Base-by-base conservation (phyloP, 108 stramenopile genomes). In the Schizochytrium sp. region DNA sequence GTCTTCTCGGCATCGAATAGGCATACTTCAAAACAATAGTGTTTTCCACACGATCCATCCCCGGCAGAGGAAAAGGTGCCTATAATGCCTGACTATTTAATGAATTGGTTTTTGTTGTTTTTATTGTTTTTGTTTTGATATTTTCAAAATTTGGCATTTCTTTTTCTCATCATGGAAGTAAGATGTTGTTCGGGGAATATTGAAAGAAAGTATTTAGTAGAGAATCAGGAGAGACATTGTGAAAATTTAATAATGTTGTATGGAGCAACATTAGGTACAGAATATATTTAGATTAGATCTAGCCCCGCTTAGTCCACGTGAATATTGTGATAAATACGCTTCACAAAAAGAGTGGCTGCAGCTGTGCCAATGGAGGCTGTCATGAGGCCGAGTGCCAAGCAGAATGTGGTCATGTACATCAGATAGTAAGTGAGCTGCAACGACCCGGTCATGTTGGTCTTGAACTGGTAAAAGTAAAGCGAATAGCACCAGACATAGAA, bases 381-480 rank as follows among this genome's bases (percentile, higher is more conserved):
- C 72, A 97, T 89, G 38, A 96, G 89, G 46, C 96, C 96, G 89
- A 96, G 76, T 41, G 93, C 94, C 61, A 97, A 55, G 40, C 95
- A 91, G 87, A 96, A 94, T 88, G 97, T 90, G 88, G 92, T 87
- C 97, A 97, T 97, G 94, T 98, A 98, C 42, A 96, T 96, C 91
- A 98, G 97, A 91, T 97, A 99, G 90, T 97, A 98, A 47, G 92
- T 83, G 7, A 95, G 95, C 90, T 99, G 99, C 88, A 99, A 93
- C 88, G 97, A 92, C 3, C 99, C 99, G 69, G 94, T 95, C 98
- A 98, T 98, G 87, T 95, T 94, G 45, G 99, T 98, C 94, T 98
- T 98, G 96, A 97, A 97, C 58, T 95, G 61, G 91, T 97, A 98
- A 94, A 98, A 99, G 91, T 98, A 98, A 72, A 97, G 93, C n/a